Evolutionary conservation across 1,139 yeast genomes (phyloP), one percentile per base, ranked within the genome.

Genomic region (Zygoascus hellenicus): DNA sequence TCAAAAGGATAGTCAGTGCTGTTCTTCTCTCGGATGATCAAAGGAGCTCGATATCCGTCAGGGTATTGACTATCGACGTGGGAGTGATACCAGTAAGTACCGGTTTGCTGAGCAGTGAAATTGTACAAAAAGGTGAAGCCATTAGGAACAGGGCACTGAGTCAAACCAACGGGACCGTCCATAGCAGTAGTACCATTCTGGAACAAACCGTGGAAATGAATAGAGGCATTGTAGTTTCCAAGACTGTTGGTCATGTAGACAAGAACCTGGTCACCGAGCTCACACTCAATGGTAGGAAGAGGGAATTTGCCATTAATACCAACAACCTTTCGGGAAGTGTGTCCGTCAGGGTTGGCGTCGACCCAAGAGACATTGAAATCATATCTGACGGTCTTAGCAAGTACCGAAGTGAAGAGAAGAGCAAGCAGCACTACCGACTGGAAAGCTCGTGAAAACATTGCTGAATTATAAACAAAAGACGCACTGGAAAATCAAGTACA

Each of bases 21-120:
- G 37, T 73, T 69, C 13, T 71, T 71, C 53, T 82, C 85, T 49
- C 77, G 74, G 54, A 90, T 81, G 48, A 90, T 75, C 55, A 90
- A 75, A 35, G 83, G 68, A 53, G 88, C 96, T 64, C 96, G 78
- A 72, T 89, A 76, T 54, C 97, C 97, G 63, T 90, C 97, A 60
- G 92, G 86, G 62, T 89, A 90, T 64, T 89, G 95, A 51, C 87
- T 83, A 9, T 78, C 75, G 32, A 86, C 77, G 68, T 90, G 97
- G 11, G 96, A 85, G 66, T 90, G 97, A 70, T 90, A 90, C 97
- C 97, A 90, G 72, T 75, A 90, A 2, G 95, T 78, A 54, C 97
- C 97, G 42, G 74, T 77, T 64, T 90, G 96, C 63, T 80, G 79
- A 42, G 87, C 89, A 7, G 95, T 83, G 66, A 90, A 90, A 70